phyloP scores from a whole-genome alignment of 202 grass and related monocot species.

The Alloteropsis angusta region DNA sequence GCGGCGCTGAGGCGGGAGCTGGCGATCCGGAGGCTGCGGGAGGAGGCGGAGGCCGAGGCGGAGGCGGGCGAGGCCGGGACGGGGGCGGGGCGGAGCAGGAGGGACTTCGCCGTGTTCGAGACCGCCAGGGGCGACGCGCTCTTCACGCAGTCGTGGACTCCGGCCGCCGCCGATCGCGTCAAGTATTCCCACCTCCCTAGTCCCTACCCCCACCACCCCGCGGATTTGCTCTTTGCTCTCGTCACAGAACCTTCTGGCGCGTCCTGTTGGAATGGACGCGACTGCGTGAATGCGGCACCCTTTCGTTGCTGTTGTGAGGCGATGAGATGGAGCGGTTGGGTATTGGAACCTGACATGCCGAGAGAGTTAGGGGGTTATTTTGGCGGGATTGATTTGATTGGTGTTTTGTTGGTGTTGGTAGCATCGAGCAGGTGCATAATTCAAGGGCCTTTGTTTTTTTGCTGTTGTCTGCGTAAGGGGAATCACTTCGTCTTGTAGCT shows the following conservation, averaged over 20 bases:
- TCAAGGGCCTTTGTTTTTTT: not conserved
- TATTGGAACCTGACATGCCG: not conserved
- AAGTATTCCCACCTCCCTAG: constrained; percentile 27
- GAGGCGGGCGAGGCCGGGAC: not conserved
- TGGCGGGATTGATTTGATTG: constrained; percentile 16
- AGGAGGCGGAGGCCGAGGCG: constrained; percentile 33
- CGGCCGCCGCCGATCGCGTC: constrained; percentile 20
- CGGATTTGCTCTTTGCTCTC: not conserved
- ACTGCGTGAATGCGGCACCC: not conserved
- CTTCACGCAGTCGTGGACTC: constrained; percentile 86
- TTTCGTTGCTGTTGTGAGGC: not conserved
- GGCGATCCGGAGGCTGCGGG: constrained; percentile 47
- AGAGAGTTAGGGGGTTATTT: not conserved
- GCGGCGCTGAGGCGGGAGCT: constrained; percentile 46
- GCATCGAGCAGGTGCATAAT: not conserved
- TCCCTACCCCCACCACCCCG: not conserved
- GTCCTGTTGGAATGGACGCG: not conserved
- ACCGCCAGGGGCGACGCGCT: constrained; percentile 66
- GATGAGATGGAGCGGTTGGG: not conserved
- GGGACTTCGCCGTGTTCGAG: constrained; percentile 63
- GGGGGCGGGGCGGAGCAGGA: constrained; percentile 19
- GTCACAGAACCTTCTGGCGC: not conserved
- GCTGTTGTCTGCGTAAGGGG: not conserved
- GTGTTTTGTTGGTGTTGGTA: not conserved
- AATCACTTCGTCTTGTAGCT: constrained; percentile 14